Evolutionary conservation across 768 basidiomycete genomes (phyloP).

Genomic region (Podaxis sp.): DNA sequence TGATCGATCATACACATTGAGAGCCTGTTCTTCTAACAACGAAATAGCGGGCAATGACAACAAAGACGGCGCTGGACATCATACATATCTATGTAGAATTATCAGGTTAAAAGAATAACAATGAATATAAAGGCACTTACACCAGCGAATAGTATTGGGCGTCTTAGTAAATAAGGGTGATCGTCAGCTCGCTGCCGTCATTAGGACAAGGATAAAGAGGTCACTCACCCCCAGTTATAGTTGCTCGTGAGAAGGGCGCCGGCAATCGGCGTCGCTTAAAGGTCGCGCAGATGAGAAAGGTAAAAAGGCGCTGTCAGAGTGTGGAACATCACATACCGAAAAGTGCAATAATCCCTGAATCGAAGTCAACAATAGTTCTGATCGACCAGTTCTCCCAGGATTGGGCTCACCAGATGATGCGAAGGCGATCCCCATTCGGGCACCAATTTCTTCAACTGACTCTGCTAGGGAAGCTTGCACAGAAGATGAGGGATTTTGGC

Average conservation of each 20-base stretch:
- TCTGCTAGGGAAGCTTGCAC: conserved; percentile 34
- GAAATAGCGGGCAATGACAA: conserved; percentile 2
- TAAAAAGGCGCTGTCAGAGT: background rate
- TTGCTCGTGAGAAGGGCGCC: conserved; percentile 48
- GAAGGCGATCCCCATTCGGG: conserved; percentile 51
- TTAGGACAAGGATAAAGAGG: background rate
- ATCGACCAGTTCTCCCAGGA: background rate
- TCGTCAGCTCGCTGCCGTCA: background rate
- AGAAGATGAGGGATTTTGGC: background rate
- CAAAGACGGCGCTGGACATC: background rate
- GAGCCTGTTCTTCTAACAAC: conserved; percentile 9
- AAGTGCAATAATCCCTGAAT: conserved; percentile 31
- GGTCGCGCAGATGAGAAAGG: background rate
- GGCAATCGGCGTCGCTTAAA: conserved; percentile 44
- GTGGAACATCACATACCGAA: conserved; percentile 31
- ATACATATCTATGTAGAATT: background rate
- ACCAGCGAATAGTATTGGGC: conserved; percentile 40
- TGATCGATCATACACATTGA: background rate
- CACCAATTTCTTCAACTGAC: conserved; percentile 51
- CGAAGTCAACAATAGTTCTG: background rate
- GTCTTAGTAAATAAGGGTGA: conserved; percentile 20
- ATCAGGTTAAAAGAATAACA: background rate
- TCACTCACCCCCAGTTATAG: conserved; percentile 36
- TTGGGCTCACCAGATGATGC: conserved; percentile 39
- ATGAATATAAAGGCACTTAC: conserved; percentile 19